A percentile compares a stretch with the other conserved stretches of the same genome.
These are phyloP conservation scores for Fusarium annulatum DNA, from an alignment of 2,329 filamentous ascomycete species.

Conservation along the genomic window DNA sequence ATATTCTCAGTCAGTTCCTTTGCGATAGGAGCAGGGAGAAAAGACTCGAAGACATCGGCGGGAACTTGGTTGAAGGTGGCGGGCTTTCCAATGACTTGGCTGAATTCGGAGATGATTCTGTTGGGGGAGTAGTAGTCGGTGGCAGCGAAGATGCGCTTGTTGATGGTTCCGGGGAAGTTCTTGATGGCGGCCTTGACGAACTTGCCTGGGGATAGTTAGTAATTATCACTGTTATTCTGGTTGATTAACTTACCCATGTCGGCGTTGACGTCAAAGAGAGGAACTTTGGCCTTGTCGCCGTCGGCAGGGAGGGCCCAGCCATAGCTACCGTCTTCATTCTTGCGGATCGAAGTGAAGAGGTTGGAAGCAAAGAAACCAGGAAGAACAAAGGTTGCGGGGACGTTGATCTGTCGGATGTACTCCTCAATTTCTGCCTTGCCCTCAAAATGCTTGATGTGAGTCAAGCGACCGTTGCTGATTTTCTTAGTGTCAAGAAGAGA, in stretches of 20 bases:
- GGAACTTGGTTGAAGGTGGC: conserved; percentile 47
- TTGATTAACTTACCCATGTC: conserved; percentile 53
- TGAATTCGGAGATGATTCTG: conserved; percentile 50
- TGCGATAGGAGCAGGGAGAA: conserved; percentile 43
- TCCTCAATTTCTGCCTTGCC: conserved; percentile 65
- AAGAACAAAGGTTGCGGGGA: conserved; percentile 63
- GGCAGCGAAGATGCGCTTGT: conserved; percentile 52
- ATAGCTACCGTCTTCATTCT: conserved; percentile 47
- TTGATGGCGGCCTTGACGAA: conserved; percentile 52
- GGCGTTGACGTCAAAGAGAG: conserved; percentile 50
- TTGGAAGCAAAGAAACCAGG: conserved; percentile 68
- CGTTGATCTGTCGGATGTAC: conserved; percentile 63
- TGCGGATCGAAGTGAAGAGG: conserved; percentile 44
- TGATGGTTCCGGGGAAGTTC: conserved; percentile 39
- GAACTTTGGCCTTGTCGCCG: conserved; percentile 48
- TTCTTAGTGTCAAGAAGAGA: conserved; percentile 55
- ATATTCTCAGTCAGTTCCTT: conserved; percentile 57
- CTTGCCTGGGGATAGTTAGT: conserved; percentile 34
- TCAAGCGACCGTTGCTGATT: conserved; percentile 51
- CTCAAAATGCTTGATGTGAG: conserved; percentile 63
- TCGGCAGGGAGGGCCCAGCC: conserved; percentile 45
- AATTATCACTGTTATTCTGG: rapidly evolving
- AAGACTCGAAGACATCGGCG: conserved; percentile 51
- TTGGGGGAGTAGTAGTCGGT: conserved; percentile 51
- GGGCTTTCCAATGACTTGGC: conserved; percentile 50